A percentile compares a stretch with the other conserved stretches of the same genome.
Conservation (phyloP, 1,284 basidiomycete species). For the Entoloma clypeatum region DNA sequence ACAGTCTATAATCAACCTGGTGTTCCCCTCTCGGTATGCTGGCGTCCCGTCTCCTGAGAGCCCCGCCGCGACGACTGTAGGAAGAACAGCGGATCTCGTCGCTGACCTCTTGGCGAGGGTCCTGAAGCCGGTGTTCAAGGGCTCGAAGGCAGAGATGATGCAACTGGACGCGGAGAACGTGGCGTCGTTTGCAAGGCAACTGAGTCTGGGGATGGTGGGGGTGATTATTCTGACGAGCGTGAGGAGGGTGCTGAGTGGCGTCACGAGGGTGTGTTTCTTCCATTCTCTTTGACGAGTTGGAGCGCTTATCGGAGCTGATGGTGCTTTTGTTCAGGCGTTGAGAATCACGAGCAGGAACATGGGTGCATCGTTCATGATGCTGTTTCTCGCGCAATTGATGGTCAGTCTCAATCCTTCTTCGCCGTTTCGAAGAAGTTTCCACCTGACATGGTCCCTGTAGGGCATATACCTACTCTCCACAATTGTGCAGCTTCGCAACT, state of each 20-base stretch:
- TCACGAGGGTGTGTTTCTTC: slow-evolving; percentile 48
- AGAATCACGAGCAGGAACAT: slow-evolving; percentile 63
- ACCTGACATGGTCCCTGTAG: slow-evolving; percentile 30
- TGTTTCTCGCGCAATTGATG: slow-evolving; percentile 76
- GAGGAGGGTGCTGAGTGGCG: slow-evolving; percentile 59
- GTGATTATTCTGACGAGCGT: slow-evolving; percentile 70
- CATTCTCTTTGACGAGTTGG: slow-evolving; percentile 4
- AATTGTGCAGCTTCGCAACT: slow-evolving; percentile 70
- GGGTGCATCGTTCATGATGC: slow-evolving; percentile 66
- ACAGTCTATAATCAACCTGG: slow-evolving; percentile 58
- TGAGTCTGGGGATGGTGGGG: slow-evolving; percentile 68
- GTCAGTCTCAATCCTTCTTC: slow-evolving; percentile 34
- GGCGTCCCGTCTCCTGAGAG: slow-evolving; percentile 34
- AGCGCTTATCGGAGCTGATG: neutral
- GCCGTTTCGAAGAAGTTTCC: neutral
- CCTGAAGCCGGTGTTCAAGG: slow-evolving; percentile 45
- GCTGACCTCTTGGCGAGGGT: slow-evolving; percentile 61
- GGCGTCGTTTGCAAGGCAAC: slow-evolving; percentile 54
- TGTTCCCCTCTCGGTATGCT: slow-evolving; percentile 39
- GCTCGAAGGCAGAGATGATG: too few species aligned
- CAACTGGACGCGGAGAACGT: slow-evolving; percentile 37
- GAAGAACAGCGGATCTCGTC: slow-evolving; percentile 46
- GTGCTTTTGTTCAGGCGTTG: slow-evolving; percentile 40
- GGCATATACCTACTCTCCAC: slow-evolving; percentile 77
- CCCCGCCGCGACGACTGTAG: too few species aligned